Base-by-base conservation (phyloP, 2,329 filamentous ascomycete species). In the Colletotrichum chrysophilum region DNA sequence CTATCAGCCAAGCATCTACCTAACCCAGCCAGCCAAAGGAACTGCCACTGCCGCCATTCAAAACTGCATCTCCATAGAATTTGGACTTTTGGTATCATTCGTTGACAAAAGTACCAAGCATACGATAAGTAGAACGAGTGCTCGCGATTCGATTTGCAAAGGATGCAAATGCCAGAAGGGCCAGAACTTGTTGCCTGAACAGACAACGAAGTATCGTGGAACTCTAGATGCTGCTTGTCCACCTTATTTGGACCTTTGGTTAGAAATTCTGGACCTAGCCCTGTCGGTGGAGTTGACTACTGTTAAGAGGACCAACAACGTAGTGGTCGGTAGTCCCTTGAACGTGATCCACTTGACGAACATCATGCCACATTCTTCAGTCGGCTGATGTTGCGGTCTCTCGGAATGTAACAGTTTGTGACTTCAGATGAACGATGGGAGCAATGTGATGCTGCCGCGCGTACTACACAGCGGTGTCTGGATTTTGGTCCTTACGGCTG, bases 151-250 rank as follows among this genome's bases (percentile, higher is more conserved):
- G n/a, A 48, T 48, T 21, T 48, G 10, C 43, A 48, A 48, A 48
- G 43, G 43, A 48, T 21, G 43, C 43, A 48, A 48, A 48, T 48
- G 43, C 43, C 8, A 48, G 43, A 5, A 48, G 0, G 43, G 12
- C n/a, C n/a, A 48, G 1, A 48, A 48, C 4, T 48, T 13, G 10
- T 48, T 48, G n/a, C 43, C 43, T 48, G 43, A 21, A 21, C 43
- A 2, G 0, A 1, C 8, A 21, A 1, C 0, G 43, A n/a, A 48
- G 0, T n/a, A 21, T 48, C 43, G n/a, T 21, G 10, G 3, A 48
- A 21, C n/a, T 21, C 5, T 13, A 12, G 6, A 21, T 7, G 43
- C 43, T 21, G 43, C n/a, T 21, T 48, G 0, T 4, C 43, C 43
- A 21, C 43, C 43, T 13, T 48, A 21, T 21, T 48, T 48, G 43